Evolutionary conservation across 1,284 basidiomycete genomes (phyloP), one percentile per base, ranked within the genome.

Genomic region (Moesziomyces antarcticus): DNA sequence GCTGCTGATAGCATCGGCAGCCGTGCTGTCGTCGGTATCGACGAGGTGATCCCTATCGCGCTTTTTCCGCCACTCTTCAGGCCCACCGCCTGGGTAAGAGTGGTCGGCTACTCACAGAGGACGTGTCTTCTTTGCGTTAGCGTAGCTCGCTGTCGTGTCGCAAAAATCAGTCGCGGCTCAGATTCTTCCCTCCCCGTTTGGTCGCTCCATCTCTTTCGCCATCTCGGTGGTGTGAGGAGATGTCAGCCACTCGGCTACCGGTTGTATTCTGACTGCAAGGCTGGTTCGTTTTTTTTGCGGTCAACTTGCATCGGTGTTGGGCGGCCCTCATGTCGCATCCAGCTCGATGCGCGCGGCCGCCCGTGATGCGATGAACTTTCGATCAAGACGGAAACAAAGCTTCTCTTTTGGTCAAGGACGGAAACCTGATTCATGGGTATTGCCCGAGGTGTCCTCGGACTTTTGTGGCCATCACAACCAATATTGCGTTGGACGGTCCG

Each of bases 211-310:
- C 57, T 65, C 16, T 5, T 47, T 58, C 49, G 16, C 18, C 37
- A 33, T 53, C 10, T 41, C 11, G 14, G 24, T 27, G 27, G 30
- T 1, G 35, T 41, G 21, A 11, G 5, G 18, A 50, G 43, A 55
- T 63, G 56, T 52, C 59, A 69, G 66, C 60, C 54, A 53, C 45
- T 59, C 59, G 59, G 66, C 21, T 69, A 69, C 56, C 66, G 59
- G 52, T 45, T 16, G 59, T 52, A 27, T 6, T 22, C 22, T 42
- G 22, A 13, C 41, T 27, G 47, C 33, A 24, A 48, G 37, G 6
- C 18, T 40, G 13, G 30, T 13, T 33, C 30, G 30, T 33, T 33
- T 5, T 35, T 11, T 16, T 11, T 18, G 37, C 6, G 14, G 37
- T 11, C 1, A 16, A n/a, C 6, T 11, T 40, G 37, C 37, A 25